Base-by-base conservation (phyloP, 225 moss, liverwort and hornwort species). In the Polytrichum formosum region DNA sequence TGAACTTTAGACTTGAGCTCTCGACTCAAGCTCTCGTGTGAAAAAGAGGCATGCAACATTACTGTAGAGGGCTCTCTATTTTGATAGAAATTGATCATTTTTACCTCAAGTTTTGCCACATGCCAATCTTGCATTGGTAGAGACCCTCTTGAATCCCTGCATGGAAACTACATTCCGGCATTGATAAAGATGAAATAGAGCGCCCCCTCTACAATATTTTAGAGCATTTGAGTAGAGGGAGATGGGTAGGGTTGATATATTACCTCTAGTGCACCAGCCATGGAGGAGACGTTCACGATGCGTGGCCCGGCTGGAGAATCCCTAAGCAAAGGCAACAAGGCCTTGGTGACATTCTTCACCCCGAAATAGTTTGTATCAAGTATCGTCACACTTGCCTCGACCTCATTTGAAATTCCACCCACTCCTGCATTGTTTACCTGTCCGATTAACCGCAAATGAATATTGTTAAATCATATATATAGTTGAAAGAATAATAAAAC, bases 341-440 rank as follows among this genome's bases (percentile, higher is more conserved):
- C 79, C 13, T 80, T 58, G 0, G 86, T 83, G 18, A 86, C 64
- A 46, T 73, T 74, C 69, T 30, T 77, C 18, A 66, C 66, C 18
- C 85, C 83, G 2, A 74, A 83, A n/a, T 83, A 83, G 18, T 86
- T 86, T 46, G 82, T 83, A 18, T 77, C 78, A 27, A 78, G 63
- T 0, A 77, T 83, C 28, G n/a, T 67, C 0, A 73, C 66, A 0
- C 75, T 78, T 17, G 73, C 76, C 55, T 73, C 60, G 5, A 73
- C 76, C 4, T 18, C 19, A 55, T 78, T 78, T 0, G 76, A 76
- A 2, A 21, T 56, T 29, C 29, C 67, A 17, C 78, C 53, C 26
- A 76, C 67, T 29, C 64, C 84, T 25, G 81, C 84, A 5, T 78
- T 81, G 21, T 84, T 81, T 28, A 84, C 73, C 81, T 84, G 67